phyloP scores from a whole-genome alignment of 23 red algal genomes.

The Agarophyton chilense region DNA sequence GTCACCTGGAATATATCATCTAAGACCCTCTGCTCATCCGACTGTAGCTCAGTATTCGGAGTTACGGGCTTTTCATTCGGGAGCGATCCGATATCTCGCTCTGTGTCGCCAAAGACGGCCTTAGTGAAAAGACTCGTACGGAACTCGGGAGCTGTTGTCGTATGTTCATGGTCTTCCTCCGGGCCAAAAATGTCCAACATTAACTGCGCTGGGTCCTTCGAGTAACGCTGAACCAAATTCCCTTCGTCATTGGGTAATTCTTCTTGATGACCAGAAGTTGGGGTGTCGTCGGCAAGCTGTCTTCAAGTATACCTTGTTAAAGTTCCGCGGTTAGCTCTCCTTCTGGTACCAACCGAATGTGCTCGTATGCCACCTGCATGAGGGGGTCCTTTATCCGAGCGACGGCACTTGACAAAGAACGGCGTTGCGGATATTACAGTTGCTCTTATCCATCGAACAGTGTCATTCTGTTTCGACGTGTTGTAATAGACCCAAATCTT shows the following conservation, averaged over 20 bases:
- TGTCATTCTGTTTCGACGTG: slow-evolving; percentile 48
- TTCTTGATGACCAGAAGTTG: too few relatives aligned
- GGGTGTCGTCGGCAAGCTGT: too few relatives aligned
- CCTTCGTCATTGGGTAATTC: neutral
- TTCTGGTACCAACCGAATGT: slow-evolving; percentile 1
- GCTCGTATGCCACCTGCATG: slow-evolving; percentile 29
- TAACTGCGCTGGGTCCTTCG: slow-evolving; percentile 7
- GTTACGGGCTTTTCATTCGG: neutral
- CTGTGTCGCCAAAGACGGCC: neutral
- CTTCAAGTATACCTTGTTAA: slow-evolving; percentile 16
- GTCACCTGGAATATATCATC: slow-evolving; percentile 18
- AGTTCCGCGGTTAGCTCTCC: slow-evolving; percentile 4
- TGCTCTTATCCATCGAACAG: slow-evolving; percentile 24
- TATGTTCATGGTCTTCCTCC: slow-evolving; percentile 27
- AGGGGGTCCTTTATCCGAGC: slow-evolving; percentile 10
- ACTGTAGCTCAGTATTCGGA: slow-evolving; percentile 8
- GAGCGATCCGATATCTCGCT: slow-evolving; percentile 2
- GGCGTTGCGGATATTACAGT: neutral
- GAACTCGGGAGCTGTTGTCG: neutral
- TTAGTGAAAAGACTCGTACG: slow-evolving; percentile 15
- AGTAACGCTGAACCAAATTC: neutral
- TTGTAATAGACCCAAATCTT: slow-evolving; percentile 47
- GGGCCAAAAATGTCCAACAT: slow-evolving; percentile 4
- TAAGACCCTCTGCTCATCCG: slow-evolving; percentile 32
- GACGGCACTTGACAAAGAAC: slow-evolving; percentile 31